Evolutionary conservation across 1,284 basidiomycete genomes (phyloP), one percentile per base, ranked within the genome.

Genomic region (Takashimella tepidaria): DNA sequence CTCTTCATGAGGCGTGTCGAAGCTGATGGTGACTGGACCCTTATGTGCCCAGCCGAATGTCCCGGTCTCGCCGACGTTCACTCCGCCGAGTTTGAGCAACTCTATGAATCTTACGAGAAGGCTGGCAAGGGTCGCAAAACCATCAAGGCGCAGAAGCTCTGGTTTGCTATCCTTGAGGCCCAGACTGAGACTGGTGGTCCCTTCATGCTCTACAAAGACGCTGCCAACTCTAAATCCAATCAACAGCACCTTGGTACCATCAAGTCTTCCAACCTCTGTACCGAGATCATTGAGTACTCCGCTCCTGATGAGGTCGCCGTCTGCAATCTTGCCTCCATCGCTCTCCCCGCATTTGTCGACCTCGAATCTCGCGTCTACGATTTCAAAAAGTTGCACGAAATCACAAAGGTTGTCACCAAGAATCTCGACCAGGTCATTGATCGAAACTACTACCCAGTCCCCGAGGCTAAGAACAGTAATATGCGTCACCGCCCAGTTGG

Each of bases 251-350:
- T 98, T 41, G 96, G 96, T 47, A 96, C 91, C 19, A 98, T 99
- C 86, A 98, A 98, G 81, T 96, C 91, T 4, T 98, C 95, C 56
- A 98, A 99, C 77, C 80, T 99, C 44, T 99, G 96, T 80, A 98
- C 95, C 11, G 96, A 99, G 77, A 98, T 99, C 73, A 89, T 99
- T 74, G 92, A 99, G 78, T 98, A 98, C 79, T 95, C 91, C 50
- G 84, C 95, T 11, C 93, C 95, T 1, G 96, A 98, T 56, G 96
- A 99, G 78, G 93, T 89, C 41, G 96, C 96, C 47, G 96, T 99
- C 44, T 99, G 96, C 83, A 99, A 98, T 78, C 83, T 99, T 53
- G 96, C 96, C 12, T 98, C 96, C 8, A 83, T 99, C 59, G 93
- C 96, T 4, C 85, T 99, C 5, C 96, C 96, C 11, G 84, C 86